Conservation (phyloP, 2,329 filamentous ascomycete species). For the Colletotrichum acutatum region DNA sequence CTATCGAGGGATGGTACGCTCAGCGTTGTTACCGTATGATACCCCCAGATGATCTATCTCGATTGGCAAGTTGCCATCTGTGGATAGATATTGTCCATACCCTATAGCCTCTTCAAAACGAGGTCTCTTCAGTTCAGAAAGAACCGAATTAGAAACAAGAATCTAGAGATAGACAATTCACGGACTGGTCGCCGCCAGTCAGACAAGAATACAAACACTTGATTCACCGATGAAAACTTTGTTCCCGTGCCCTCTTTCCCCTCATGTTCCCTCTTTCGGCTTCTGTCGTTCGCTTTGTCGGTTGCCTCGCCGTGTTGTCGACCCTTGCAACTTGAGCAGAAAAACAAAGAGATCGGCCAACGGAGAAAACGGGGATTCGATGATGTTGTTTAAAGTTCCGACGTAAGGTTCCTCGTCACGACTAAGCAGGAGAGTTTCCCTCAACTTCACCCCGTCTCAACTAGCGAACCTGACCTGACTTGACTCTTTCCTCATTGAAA, state of each 20-base stretch:
- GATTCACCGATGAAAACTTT: slow-evolving; percentile 12
- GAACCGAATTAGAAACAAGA: neutral
- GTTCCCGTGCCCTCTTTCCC: neutral
- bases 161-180: neutral
- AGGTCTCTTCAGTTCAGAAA: neutral
- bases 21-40: slow-evolving; percentile 27
- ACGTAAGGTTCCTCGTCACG: slow-evolving; percentile 1
- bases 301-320: neutral
- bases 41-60: slow-evolving; percentile 18
- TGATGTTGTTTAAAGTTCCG: slow-evolving; percentile 11
- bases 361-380: neutral
- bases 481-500: neutral
- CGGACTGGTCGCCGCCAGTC: neutral
- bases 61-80: slow-evolving; percentile 4
- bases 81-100: neutral
- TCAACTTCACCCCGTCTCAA: slow-evolving; percentile 3
- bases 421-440: slow-evolving; percentile 22
- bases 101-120: neutral
- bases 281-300: slow-evolving; percentile 8
- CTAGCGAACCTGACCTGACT: neutral
- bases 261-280: neutral
- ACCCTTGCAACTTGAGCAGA: neutral
- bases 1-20: neutral
- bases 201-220: neutral
- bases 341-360: neutral